A percentile compares a stretch with the other conserved stretches of the same genome.
phyloP scores from a whole-genome alignment of 352 stramenopile species.

The Phytophthora cryptogea region DNA sequence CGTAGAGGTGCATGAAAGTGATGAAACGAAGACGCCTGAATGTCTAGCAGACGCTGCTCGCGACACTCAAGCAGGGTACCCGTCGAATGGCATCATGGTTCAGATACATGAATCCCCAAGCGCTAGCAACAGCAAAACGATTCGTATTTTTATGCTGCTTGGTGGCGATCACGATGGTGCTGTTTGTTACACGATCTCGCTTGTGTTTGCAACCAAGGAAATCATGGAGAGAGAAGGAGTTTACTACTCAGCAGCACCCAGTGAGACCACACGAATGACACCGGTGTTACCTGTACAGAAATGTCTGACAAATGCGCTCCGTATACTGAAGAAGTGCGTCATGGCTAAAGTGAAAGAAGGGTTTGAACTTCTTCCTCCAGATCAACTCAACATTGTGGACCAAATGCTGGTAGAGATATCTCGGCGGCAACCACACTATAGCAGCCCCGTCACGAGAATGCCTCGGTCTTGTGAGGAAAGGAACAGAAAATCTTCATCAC shows the following conservation, averaged over 20 bases:
- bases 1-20: background rate
- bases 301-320: constrained; percentile 9
- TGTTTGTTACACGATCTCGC: constrained; percentile 13
- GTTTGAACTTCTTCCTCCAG: constrained; percentile 9
- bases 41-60: background rate
- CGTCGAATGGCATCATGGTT: background rate
- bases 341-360: constrained; percentile 1
- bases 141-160: constrained; percentile 19
- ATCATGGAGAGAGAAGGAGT: constrained; percentile 17
- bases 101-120: background rate
- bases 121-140: background rate
- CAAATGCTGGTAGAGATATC: background rate
- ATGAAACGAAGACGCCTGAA: background rate
- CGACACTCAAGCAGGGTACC: background rate
- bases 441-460: background rate
- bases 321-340: constrained; percentile 23
- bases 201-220: constrained; percentile 12
- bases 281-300: constrained; percentile 14
- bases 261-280: constrained; percentile 1
- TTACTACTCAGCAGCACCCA: constrained; percentile 6
- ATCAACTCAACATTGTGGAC: constrained; percentile 8
- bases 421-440: constrained; percentile 1
- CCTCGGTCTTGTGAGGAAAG: background rate
- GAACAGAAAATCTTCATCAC: background rate
- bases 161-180: constrained; percentile 29